Evolutionary conservation across 1,284 basidiomycete genomes (phyloP).

Genomic region (Moesziomyces aphidis): DNA sequence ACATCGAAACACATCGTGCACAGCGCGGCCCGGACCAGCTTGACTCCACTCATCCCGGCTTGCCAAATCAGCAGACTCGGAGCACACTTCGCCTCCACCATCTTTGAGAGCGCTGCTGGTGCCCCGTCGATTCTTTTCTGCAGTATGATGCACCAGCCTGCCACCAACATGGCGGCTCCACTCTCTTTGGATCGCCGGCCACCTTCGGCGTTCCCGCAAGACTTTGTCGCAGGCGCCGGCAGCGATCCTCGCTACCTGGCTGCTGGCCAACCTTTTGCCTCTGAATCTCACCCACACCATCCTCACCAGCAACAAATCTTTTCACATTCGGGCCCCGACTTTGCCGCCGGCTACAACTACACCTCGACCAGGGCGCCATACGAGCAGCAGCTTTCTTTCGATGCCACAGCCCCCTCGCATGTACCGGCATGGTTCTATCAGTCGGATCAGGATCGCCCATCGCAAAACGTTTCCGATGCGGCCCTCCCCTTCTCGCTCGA

Average conservation of each 20-base stretch:
- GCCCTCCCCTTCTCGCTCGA: slow-evolving; percentile 21
- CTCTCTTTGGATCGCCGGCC: slow-evolving; percentile 23
- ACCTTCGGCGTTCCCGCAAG: slow-evolving; percentile 7
- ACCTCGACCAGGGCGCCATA: slow-evolving; percentile 16
- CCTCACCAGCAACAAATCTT: slow-evolving; percentile 9
- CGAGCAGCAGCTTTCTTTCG: slow-evolving; percentile 20
- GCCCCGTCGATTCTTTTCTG: too few relatives aligned
- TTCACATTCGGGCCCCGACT: slow-evolving; percentile 11
- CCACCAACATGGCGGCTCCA: slow-evolving; percentile 19
- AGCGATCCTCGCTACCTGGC: slow-evolving; percentile 17
- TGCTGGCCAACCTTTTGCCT: slow-evolving; percentile 8
- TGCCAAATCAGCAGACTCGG: too few relatives aligned
- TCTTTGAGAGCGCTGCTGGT: neutral
- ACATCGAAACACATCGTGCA: too few relatives aligned
- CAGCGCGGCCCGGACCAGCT: too few relatives aligned
- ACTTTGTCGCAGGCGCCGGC: slow-evolving; percentile 13
- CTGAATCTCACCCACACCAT: neutral
- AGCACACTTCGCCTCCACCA: neutral
- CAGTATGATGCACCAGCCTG: slow-evolving; percentile 24
- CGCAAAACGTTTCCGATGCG: slow-evolving; percentile 1
- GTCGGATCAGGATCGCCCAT: slow-evolving; percentile 3
- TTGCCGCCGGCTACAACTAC: slow-evolving; percentile 23
- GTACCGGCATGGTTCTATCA: slow-evolving; percentile 30
- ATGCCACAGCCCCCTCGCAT: slow-evolving; percentile 11
- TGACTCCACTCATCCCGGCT: too few relatives aligned